Conservation (phyloP, 2,329 filamentous ascomycete species). For the Domatiomyces globalis region DNA sequence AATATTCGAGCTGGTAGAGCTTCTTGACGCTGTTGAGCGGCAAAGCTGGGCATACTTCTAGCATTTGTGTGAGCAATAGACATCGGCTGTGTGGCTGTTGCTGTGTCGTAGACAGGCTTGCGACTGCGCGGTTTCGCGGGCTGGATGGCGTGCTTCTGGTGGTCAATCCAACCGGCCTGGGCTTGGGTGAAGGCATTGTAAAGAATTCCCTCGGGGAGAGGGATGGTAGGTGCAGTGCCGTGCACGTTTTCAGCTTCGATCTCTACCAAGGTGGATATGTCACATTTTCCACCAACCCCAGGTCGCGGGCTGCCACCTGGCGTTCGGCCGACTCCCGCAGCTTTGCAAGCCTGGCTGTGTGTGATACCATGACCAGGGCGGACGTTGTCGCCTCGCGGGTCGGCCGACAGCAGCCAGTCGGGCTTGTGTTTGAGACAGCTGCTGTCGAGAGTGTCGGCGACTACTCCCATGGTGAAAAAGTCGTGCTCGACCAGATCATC, state of each 20-base stretch:
- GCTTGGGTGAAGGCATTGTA: slow-evolving; percentile 31
- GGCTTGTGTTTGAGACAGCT: slow-evolving; percentile 28
- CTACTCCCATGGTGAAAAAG: slow-evolving; percentile 38
- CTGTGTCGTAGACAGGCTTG: slow-evolving; percentile 7
- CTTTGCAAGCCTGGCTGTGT: slow-evolving; percentile 30
- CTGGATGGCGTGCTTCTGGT: slow-evolving; percentile 11
- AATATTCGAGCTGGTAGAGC: slow-evolving; percentile 19
- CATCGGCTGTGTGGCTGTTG: neutral
- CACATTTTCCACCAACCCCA: slow-evolving; percentile 31
- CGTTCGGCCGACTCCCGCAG: slow-evolving; percentile 32
- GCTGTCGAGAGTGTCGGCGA: slow-evolving; percentile 31
- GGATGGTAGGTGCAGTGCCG: slow-evolving; percentile 32
- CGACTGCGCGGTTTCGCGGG: slow-evolving; percentile 8
- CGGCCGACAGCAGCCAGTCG: slow-evolving; percentile 29
- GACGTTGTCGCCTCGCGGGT: slow-evolving; percentile 34
- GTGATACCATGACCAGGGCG: slow-evolving; percentile 31
- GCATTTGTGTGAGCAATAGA: slow-evolving; percentile 1
- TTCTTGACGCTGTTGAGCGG: slow-evolving; percentile 34
- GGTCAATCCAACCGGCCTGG: slow-evolving; percentile 29
- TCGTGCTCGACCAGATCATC: slow-evolving; percentile 37
- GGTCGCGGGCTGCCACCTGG: slow-evolving; percentile 29
- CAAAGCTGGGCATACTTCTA: slow-evolving; percentile 26
- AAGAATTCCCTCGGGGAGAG: slow-evolving; percentile 31
- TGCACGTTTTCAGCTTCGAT: slow-evolving; percentile 32
- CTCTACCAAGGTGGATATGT: slow-evolving; percentile 33